These are phyloP conservation scores for Histomonas meleagridis DNA, from an alignment of 208 protist genomes.

Conservation along the genomic window DNA sequence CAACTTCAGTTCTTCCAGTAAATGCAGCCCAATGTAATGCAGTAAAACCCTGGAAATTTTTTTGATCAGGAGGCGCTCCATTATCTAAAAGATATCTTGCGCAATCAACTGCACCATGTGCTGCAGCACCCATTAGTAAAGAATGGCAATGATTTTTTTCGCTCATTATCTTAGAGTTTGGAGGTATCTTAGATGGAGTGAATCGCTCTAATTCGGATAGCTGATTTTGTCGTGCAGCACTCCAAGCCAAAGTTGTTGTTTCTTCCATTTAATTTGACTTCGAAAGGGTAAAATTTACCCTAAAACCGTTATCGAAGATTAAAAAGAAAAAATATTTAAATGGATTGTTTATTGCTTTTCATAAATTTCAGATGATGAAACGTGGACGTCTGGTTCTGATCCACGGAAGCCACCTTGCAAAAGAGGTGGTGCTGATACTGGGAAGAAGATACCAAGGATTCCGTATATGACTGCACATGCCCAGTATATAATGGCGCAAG, in stretches of 20 bases:
- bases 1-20: background rate
- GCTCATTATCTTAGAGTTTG: background rate
- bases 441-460: background rate
- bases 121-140: background rate
- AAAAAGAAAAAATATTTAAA: too few species aligned
- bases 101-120: background rate
- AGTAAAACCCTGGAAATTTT: background rate
- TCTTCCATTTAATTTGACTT: background rate
- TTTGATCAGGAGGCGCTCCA: background rate
- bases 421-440: background rate
- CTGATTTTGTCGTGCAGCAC: background rate
- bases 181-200: too few species aligned
- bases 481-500: background rate
- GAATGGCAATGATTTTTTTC: slow-evolving; percentile 30
- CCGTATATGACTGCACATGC: background rate
- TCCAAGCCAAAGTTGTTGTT: background rate
- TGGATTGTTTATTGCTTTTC: too few species aligned
- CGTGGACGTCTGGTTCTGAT: too few species aligned
- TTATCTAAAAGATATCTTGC: background rate
- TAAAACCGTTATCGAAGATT: too few species aligned
- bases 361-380: too few species aligned
- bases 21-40: slow-evolving; percentile 23
- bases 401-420: background rate
- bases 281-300: too few species aligned
- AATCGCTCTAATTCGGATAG: background rate